A percentile compares a stretch with the other conserved stretches of the same genome.
These are phyloP conservation scores for Aspergillus baeticus DNA, from an alignment of 495 filamentous ascomycete genomes.

Conservation along the genomic window DNA sequence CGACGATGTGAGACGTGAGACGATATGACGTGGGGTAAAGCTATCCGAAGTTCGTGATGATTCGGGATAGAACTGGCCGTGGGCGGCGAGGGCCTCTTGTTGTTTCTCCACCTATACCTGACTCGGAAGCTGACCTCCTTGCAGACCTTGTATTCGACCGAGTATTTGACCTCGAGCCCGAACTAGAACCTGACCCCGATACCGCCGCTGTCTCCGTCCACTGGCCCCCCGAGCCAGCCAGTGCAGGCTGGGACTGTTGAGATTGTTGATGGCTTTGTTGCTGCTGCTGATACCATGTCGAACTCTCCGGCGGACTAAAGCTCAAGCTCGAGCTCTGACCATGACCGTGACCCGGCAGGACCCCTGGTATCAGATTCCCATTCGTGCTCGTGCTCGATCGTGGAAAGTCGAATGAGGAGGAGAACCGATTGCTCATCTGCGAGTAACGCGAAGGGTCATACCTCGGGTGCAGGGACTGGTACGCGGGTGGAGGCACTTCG, in stretches of 20 bases:
- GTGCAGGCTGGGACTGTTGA: not conserved
- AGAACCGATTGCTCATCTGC: not conserved
- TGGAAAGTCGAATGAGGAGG: constrained; percentile 1
- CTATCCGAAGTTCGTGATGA: constrained; percentile 41
- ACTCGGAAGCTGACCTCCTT: not conserved
- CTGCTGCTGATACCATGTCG: not conserved
- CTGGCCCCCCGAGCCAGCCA: not conserved
- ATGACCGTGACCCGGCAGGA: not conserved
- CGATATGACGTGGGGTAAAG: too few species aligned
- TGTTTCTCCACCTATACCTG: not conserved
- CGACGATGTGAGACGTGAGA: too few species aligned
- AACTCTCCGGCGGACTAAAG: not conserved
- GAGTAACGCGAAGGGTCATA: constrained; percentile 24
- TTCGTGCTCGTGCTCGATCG: not conserved
- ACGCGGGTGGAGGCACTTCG: constrained; percentile 20
- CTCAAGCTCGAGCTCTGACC: not conserved
- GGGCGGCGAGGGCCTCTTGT: constrained; percentile 22
- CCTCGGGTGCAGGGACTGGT: constrained; percentile 18
- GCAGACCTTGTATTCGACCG: not conserved
- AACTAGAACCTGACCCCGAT: not conserved
- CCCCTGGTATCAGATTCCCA: not conserved
- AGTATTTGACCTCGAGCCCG: not conserved
- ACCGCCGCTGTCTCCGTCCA: not conserved
- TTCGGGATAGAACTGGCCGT: constrained; percentile 38
- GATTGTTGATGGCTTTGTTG: not conserved